Evolutionary conservation across 1,284 basidiomycete genomes (phyloP).

Genomic region (Trametes sp.): DNA sequence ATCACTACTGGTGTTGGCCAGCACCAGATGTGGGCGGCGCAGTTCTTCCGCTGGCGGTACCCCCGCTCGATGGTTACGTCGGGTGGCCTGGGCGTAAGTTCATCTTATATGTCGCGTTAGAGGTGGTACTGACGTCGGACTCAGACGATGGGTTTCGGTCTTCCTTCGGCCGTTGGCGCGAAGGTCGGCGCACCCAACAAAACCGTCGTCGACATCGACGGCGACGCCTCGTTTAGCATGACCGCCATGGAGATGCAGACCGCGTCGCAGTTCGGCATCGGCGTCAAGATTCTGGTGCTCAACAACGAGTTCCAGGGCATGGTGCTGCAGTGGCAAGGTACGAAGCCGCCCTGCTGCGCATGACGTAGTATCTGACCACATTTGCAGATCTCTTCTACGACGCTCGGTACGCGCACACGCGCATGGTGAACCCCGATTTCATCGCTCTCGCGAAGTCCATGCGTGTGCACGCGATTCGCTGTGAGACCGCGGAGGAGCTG

Average conservation of each 20-base stretch:
- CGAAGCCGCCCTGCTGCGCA: conserved; percentile 34
- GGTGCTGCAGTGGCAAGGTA: conserved; percentile 98
- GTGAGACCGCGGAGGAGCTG: conserved; percentile 76
- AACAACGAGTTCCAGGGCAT: conserved; percentile 99
- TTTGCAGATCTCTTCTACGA: conserved; percentile 91
- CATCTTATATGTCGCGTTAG: conserved; percentile 9
- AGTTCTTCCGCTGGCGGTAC: conserved; percentile 90
- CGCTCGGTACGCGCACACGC: conserved; percentile 91
- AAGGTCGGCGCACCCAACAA: conserved; percentile 96
- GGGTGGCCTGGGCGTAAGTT: conserved; percentile 91
- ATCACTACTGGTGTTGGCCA: conserved; percentile 96
- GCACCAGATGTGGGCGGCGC: conserved; percentile 99
- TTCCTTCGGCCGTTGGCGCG: conserved; percentile 94
- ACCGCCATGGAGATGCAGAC: conserved; percentile 99
- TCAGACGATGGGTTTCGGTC: conserved; percentile 98
- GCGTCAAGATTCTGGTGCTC: conserved; percentile 90
- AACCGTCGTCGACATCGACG: conserved; percentile 95
- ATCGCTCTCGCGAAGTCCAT: conserved; percentile 88
- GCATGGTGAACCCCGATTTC: conserved; percentile 96
- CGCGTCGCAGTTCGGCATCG: conserved; percentile 90
- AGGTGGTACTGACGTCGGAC: conserved; percentile 17
- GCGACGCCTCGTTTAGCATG: conserved; percentile 98
- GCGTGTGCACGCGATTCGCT: conserved; percentile 91
- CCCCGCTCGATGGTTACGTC: conserved; percentile 94
- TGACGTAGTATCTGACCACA: neutral